Evolutionary conservation across 2,329 filamentous ascomycete species (phyloP).

Genomic region (Ceratocystis papillata): DNA sequence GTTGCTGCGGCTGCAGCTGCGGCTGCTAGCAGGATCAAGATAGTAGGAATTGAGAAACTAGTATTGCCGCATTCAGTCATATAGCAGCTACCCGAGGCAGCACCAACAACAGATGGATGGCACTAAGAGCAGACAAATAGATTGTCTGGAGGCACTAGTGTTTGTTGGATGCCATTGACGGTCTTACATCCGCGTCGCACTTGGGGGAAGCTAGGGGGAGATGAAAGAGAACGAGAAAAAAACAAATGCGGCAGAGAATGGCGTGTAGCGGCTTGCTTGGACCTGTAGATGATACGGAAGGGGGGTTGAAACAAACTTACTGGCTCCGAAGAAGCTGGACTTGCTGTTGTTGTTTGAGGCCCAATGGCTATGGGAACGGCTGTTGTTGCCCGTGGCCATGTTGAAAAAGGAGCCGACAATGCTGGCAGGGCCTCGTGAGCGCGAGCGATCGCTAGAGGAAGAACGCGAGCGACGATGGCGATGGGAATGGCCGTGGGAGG

Average conservation of each 20-base stretch:
- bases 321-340: constrained; percentile 10
- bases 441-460: constrained; percentile 10
- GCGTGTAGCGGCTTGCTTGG: not conserved
- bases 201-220: not conserved
- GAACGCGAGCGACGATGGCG: constrained; percentile 16
- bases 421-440: constrained; percentile 19
- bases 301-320: constrained; percentile 12
- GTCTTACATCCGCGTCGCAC: not conserved
- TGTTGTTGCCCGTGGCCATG: constrained; percentile 36
- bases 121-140: not conserved
- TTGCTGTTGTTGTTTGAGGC: constrained; percentile 32
- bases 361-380: constrained; percentile 38
- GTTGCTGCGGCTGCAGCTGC: not conserved
- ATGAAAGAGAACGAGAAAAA: not conserved
- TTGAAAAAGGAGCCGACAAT: constrained; percentile 33
- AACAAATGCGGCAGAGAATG: not conserved
- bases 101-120: not conserved
- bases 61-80: not conserved
- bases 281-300: not conserved
- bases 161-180: not conserved
- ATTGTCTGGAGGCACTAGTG: constrained; percentile 1
- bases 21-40: not conserved
- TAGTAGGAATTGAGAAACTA: not conserved
- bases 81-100: not conserved
- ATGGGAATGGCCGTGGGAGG: not conserved